phyloP scores from a whole-genome alignment of 768 basidiomycete species.

The Russula abietina region DNA sequence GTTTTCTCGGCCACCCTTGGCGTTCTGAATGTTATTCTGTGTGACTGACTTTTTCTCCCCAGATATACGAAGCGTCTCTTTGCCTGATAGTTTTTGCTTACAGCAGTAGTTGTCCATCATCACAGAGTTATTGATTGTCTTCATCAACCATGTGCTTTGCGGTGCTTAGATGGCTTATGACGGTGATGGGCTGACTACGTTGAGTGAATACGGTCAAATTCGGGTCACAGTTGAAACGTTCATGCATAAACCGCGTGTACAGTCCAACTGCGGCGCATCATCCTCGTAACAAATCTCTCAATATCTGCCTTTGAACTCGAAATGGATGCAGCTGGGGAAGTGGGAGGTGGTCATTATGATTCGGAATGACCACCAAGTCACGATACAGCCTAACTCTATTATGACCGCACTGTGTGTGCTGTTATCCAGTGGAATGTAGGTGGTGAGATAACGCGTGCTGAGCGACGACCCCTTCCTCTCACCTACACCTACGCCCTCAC shows the following conservation, averaged over 20 bases:
- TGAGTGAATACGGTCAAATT: neutral
- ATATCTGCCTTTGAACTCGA: neutral
- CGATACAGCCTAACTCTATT: neutral
- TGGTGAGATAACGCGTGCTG: too few relatives aligned
- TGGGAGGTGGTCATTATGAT: neutral
- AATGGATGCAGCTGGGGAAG: neutral
- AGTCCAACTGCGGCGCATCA: neutral
- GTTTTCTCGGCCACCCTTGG: conserved; percentile 43
- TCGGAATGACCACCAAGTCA: neutral
- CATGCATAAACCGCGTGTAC: too few relatives aligned
- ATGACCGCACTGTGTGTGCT: neutral
- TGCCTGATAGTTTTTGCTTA: conserved; percentile 26
- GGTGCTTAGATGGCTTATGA: neutral
- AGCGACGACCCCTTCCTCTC: too few relatives aligned
- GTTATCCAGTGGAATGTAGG: too few relatives aligned
- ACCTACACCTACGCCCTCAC: too few relatives aligned
- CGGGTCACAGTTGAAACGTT: too few relatives aligned
- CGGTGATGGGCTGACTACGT: neutral
- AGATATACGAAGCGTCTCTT: conserved; percentile 58
- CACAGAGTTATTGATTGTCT: neutral
- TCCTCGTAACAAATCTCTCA: neutral
- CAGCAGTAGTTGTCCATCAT: neutral
- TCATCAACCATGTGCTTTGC: neutral
- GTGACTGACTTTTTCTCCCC: conserved; percentile 1
- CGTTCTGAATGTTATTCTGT: too few relatives aligned